Base-by-base conservation (phyloP, 208 protist genomes). In the Tritrichomonas foetus region DNA sequence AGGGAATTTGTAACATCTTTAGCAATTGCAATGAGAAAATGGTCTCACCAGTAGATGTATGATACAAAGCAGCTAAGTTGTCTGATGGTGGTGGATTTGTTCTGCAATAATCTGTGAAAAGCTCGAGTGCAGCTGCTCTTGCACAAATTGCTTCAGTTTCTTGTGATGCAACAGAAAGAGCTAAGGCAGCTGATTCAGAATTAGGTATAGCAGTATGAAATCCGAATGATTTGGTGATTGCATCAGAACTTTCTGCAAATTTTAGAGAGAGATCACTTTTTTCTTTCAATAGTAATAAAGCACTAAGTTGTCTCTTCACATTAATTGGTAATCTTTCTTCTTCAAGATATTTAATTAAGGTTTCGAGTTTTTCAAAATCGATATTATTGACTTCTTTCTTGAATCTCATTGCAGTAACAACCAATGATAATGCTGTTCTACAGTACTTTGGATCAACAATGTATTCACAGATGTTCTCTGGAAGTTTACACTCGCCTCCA, bases 121-220 rank as follows among this genome's bases (percentile, higher is more conserved):
- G 27, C 22, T 89, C 78, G 9, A 89, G 14, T 16, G 78, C 41
- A 39, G 47, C 20, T 89, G 78, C 78, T 20, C 78, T 20, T 33
- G 47, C 8, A 49, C 78, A 89, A 16, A 89, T 89, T n/a, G 78
- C 78, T 89, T 89, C 78, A 44, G 14, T 89, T 89, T 89, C 78
- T 39, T 89, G 14, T 16, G 78, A 53, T 39, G 78, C 41, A 39
- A 25, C 33, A 39, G 27, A 44, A 16, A 89, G 16, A 55, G 78
- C 78, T 57, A 49, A 13, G 11, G 20, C 47, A 1, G 47, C 8
- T 27, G 53, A 57, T 44, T 53, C 47, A 33, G 44, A 20, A 39
- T 27, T 89, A 13, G 47, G 3, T 89, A 44, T 47, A 14, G 47
- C 13, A 2, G 20, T 36, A 50, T 89, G 78, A 36, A 89, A 89